A percentile compares a stretch with the other conserved stretches of the same genome.
Evolutionary conservation across 2,329 filamentous ascomycete genomes (phyloP).

Genomic region (Aphanoascus verrucosus): DNA sequence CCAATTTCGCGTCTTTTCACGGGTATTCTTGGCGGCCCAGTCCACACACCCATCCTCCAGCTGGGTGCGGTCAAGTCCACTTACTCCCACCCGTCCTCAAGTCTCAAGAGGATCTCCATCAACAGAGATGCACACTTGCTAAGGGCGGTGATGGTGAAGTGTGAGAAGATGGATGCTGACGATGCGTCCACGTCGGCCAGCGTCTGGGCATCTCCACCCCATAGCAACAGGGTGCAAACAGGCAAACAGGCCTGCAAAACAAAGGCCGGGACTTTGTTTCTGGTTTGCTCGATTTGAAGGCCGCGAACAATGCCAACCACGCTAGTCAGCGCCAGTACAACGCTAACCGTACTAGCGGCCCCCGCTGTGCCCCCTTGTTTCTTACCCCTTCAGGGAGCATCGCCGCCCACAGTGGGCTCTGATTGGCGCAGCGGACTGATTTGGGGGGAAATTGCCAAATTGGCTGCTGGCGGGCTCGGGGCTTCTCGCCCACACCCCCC

Average conservation of each 20-base stretch:
- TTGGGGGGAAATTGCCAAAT: not conserved
- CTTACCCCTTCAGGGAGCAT: not conserved
- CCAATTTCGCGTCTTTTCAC: not conserved
- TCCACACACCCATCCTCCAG: too few relatives aligned
- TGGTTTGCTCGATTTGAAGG: not conserved
- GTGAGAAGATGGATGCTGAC: not conserved
- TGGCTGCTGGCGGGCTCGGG: constrained; percentile 1
- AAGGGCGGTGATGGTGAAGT: not conserved
- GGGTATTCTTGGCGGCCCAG: too few relatives aligned
- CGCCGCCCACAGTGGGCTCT: not conserved
- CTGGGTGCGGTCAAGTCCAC: too few relatives aligned
- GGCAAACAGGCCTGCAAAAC: not conserved
- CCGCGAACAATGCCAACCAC: constrained; percentile 5
- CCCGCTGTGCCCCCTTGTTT: not conserved
- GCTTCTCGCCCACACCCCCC: not conserved
- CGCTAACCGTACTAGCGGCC: not conserved
- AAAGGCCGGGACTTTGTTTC: not conserved
- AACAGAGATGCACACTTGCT: not conserved
- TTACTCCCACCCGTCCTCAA: too few relatives aligned
- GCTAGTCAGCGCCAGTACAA: constrained; percentile 2
- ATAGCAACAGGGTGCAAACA: not conserved
- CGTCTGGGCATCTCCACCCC: not conserved
- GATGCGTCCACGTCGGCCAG: constrained; percentile 4
- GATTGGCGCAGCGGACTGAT: not conserved
- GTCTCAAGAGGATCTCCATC: too few relatives aligned